A percentile compares a stretch with the other conserved stretches of the same genome.
phyloP scores from a whole-genome alignment of 1,139 yeast species.

The Taphrina populina region DNA sequence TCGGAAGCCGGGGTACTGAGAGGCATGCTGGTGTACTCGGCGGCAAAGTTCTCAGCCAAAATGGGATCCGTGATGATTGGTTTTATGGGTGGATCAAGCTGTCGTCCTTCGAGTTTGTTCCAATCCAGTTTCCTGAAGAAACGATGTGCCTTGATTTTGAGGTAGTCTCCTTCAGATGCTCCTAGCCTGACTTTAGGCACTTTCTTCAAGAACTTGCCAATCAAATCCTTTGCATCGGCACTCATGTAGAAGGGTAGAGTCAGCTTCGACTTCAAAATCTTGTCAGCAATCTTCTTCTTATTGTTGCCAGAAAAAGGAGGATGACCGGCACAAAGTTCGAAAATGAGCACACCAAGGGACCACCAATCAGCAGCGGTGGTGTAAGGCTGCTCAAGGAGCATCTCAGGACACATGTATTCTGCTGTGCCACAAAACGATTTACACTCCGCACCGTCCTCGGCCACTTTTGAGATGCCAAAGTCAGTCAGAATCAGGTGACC shows the following conservation, averaged over 20 bases:
- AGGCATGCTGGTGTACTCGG: slow-evolving; percentile 78
- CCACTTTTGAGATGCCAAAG: slow-evolving; percentile 93
- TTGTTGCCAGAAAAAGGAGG: slow-evolving; percentile 95
- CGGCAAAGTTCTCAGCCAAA: slow-evolving; percentile 87
- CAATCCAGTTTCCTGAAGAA: slow-evolving; percentile 80
- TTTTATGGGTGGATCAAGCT: slow-evolving; percentile 71
- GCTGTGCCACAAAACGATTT: slow-evolving; percentile 71
- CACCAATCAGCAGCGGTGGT: slow-evolving; percentile 94
- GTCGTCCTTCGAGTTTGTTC: slow-evolving; percentile 58
- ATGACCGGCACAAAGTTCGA: slow-evolving; percentile 81
- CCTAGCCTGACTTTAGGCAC: slow-evolving; percentile 75
- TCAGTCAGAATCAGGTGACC: slow-evolving; percentile 98
- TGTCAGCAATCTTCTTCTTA: slow-evolving; percentile 76
- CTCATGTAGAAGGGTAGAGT: slow-evolving; percentile 80
- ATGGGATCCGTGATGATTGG: slow-evolving; percentile 84
- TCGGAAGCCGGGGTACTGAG: slow-evolving; percentile 23
- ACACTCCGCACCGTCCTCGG: slow-evolving; percentile 74
- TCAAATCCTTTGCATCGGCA: slow-evolving; percentile 78
- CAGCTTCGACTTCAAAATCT: slow-evolving; percentile 71
- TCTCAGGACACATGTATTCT: slow-evolving; percentile 74
- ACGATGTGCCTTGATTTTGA: slow-evolving; percentile 64
- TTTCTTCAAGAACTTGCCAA: slow-evolving; percentile 69
- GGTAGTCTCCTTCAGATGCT: slow-evolving; percentile 55
- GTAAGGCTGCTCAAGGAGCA: slow-evolving; percentile 78
- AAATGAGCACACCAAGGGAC: slow-evolving; percentile 89